A percentile compares a stretch with the other conserved stretches of the same genome.
Conservation (phyloP, 2,329 filamentous ascomycete genomes). For the Diaporthe sp. region DNA sequence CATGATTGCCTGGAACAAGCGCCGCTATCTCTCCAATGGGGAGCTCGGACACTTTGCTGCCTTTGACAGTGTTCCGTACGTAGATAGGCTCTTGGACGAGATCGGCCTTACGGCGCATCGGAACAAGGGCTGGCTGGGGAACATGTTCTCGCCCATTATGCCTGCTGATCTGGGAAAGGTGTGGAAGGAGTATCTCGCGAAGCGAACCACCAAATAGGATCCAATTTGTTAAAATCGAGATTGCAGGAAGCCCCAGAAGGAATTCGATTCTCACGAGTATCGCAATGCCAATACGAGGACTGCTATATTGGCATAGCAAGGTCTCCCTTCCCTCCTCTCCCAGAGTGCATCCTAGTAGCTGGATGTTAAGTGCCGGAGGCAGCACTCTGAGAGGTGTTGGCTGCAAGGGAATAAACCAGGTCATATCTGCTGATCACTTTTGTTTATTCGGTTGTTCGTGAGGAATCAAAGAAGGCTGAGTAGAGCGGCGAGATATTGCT, state of each 20-base stretch:
- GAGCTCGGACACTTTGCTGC: background rate
- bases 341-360: background rate
- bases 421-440: too few relatives aligned
- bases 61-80: conserved; percentile 11
- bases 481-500: too few relatives aligned
- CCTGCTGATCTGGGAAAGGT: conserved; percentile 1
- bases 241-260: too few relatives aligned
- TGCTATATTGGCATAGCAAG: background rate
- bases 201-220: background rate
- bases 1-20: conserved; percentile 15
- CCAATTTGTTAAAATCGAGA: too few relatives aligned
- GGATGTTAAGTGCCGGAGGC: too few relatives aligned
- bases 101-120: conserved; percentile 2
- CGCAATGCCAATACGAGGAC: too few relatives aligned
- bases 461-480: too few relatives aligned
- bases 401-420: too few relatives aligned
- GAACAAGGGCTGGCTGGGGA: conserved; percentile 12
- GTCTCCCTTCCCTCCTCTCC: background rate
- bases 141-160: conserved; percentile 16
- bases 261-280: background rate
- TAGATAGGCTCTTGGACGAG: background rate
- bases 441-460: too few relatives aligned
- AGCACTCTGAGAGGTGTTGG: too few relatives aligned
- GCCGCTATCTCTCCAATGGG: conserved; percentile 1
- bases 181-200: background rate